Evolutionary conservation across 2,329 filamentous ascomycete species (phyloP), one percentile per base, ranked within the genome.

Genomic region (Emmonsiellopsis sp.): DNA sequence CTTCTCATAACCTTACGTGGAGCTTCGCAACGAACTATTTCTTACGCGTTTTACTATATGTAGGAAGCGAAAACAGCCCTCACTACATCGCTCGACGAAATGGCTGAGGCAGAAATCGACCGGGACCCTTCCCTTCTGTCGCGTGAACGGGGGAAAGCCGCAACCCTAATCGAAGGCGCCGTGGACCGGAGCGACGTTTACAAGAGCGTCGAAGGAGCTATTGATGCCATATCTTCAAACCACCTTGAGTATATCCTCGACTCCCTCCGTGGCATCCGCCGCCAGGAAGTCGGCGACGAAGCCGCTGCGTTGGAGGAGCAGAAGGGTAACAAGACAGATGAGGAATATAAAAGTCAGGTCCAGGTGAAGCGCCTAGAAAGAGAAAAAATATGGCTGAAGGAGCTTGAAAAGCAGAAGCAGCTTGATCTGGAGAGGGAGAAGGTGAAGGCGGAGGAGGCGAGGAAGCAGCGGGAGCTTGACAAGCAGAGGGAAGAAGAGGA

Each of bases 151-250:
- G 74, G 79, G 30, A 80, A 83, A 63, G 81, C 82, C 31, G 81
- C 80, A 8, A 80, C 80, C 1, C 69, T 85, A 43, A 78, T 85
- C 32, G 80, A 84, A 67, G 82, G 82, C 53, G 80, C 80, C 2
- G 82, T 81, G 8, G 82, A 84, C 58, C 76, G 82, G 52, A 81
- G 77, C 56, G 79, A 82, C 55, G 76, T 84, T 51, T 85, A 85
- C 62, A 77, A 77, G 55, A 76, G 72, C 58, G 79, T 81, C 20
- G 79, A 81, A 61, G 68, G 69, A 7, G 74, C 78, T 11, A 72
- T 85, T 46, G 76, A 81, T 59, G 66, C 65, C 5, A 70, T 83
- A 59, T 75, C 83, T 49, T 73, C 77, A 48, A 70, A 77, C 55
- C 74, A 81, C 57, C 68, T 84, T 38, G 72, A 73, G 2, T 70